These are phyloP conservation scores for Leucosporidium yakuticum DNA, from an alignment of 768 basidiomycete species.

Conservation along the genomic window DNA sequence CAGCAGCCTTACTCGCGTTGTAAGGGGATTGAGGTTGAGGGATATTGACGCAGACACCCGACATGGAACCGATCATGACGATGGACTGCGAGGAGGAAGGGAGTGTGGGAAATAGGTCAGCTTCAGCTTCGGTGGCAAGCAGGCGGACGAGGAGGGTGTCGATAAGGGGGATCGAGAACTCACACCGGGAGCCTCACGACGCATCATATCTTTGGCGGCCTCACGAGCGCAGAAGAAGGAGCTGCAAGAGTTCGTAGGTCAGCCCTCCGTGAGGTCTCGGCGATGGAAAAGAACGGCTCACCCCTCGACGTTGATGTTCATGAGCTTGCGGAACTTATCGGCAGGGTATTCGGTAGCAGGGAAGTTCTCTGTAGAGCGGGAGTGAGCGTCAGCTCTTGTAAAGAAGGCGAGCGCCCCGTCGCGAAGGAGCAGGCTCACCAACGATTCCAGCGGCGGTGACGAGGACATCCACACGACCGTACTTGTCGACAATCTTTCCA, in stretches of 20 bases:
- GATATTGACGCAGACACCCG: slow-evolving; percentile 59
- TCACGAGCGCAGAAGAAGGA: slow-evolving; percentile 94
- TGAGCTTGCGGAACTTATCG: slow-evolving; percentile 72
- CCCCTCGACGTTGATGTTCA: slow-evolving; percentile 82
- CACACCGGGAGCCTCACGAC: slow-evolving; percentile 43
- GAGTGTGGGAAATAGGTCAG: no score
- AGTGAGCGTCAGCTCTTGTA: slow-evolving; percentile 25
- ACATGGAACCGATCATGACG: slow-evolving; percentile 84
- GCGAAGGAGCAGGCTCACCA: background rate
- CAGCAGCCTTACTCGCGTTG: slow-evolving; percentile 91
- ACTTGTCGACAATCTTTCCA: slow-evolving; percentile 56
- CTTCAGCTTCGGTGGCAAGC: no score
- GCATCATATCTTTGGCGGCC: slow-evolving; percentile 88
- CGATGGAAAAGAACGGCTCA: slow-evolving; percentile 13
- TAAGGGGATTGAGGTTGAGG: slow-evolving; percentile 90
- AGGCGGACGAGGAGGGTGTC: no score
- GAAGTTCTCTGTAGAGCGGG: slow-evolving; percentile 31
- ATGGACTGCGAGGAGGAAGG: slow-evolving; percentile 45
- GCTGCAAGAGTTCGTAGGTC: slow-evolving; percentile 12
- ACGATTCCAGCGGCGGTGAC: slow-evolving; percentile 73
- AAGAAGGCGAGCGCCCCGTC: slow-evolving; percentile 23
- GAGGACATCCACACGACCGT: slow-evolving; percentile 69
- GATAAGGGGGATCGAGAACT: no score
- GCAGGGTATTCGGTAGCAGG: slow-evolving; percentile 59
- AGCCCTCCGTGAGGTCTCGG: background rate